phyloP scores from a whole-genome alignment of 2,329 filamentous ascomycete species.

The Pezicula carpinea region DNA sequence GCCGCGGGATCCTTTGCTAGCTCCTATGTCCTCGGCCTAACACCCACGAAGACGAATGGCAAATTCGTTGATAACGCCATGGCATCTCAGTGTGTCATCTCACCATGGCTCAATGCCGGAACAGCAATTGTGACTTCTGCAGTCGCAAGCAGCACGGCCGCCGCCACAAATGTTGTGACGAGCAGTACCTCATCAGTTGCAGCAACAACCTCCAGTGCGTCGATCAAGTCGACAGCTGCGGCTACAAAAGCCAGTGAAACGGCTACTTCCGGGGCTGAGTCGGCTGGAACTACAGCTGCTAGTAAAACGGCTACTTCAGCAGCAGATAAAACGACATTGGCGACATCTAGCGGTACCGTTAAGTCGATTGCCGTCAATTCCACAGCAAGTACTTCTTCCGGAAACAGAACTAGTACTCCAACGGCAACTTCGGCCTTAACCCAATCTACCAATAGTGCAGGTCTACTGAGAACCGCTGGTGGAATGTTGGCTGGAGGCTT shows the following conservation, averaged over 20 bases:
- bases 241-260: background rate
- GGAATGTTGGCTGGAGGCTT: background rate
- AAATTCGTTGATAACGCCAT: constrained; percentile 19
- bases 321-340: background rate
- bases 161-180: background rate
- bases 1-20: constrained; percentile 30
- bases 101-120: constrained; percentile 15
- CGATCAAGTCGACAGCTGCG: background rate
- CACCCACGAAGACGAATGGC: constrained; percentile 16
- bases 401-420: too few species aligned
- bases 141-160: background rate
- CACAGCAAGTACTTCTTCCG: too few species aligned
- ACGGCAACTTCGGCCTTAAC: background rate
- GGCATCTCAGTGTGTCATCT: constrained; percentile 19
- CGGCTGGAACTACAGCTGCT: background rate
- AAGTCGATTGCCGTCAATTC: too few species aligned
- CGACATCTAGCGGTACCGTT: too few species aligned
- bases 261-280: background rate
- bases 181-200: background rate
- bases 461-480: background rate
- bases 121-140: constrained; percentile 5
- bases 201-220: background rate
- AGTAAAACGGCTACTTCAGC: background rate
- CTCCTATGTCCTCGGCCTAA: constrained; percentile 18
- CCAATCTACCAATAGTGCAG: background rate